phyloP scores from a whole-genome alignment of 305 asterid genomes.

The Fraxinus sp. region DNA sequence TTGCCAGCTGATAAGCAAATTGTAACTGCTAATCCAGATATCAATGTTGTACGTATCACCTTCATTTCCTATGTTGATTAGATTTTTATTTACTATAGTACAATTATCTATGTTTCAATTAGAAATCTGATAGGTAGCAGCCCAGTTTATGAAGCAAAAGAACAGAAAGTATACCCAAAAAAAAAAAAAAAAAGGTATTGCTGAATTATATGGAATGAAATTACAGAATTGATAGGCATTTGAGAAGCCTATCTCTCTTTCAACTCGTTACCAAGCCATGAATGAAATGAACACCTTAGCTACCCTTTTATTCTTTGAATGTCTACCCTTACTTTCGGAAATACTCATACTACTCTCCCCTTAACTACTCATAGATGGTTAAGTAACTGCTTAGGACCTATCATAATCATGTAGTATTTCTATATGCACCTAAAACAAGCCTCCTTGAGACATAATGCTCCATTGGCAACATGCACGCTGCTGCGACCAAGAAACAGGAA shows the following conservation, averaged over 20 bases:
- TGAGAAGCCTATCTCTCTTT: background rate
- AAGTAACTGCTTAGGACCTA: background rate
- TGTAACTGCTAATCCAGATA: conserved; percentile 89
- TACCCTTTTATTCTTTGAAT: background rate
- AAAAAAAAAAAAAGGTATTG: too few species aligned
- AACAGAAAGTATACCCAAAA: background rate
- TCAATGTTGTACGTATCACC: conserved; percentile 56
- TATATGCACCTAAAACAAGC: background rate
- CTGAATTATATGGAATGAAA: background rate
- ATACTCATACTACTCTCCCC: background rate
- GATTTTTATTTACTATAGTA: background rate
- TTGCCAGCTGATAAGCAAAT: conserved; percentile 87
- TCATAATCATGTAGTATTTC: background rate
- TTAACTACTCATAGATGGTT: background rate
- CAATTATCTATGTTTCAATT: background rate
- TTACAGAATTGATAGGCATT: background rate
- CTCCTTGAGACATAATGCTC: background rate
- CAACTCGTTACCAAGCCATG: background rate
- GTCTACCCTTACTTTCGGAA: background rate
- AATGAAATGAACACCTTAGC: background rate
- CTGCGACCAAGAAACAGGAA: background rate
- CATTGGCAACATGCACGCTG: background rate
- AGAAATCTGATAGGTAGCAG: background rate
- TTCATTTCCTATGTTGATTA: conserved; percentile 3
- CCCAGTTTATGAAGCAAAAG: background rate